phyloP scores from a whole-genome alignment of 2,329 filamentous ascomycete species.

The Colletotrichum eremochloae region DNA sequence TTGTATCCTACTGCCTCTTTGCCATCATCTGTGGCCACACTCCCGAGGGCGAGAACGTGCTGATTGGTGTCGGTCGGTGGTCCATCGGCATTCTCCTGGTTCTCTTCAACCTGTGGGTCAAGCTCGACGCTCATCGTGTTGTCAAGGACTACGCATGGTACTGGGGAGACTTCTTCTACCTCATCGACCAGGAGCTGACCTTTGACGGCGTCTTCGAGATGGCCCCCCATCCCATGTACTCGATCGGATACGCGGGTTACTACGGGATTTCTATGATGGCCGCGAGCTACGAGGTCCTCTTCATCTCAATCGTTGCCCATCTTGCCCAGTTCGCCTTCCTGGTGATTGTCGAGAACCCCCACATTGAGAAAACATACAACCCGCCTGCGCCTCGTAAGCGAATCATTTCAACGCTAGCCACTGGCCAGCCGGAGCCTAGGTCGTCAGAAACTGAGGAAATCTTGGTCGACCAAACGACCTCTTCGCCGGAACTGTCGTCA shows the following conservation, averaged over 20 bases:
- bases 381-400: constrained; percentile 81
- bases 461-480: constrained; percentile 42
- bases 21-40: constrained; percentile 87
- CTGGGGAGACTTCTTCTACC: constrained; percentile 99
- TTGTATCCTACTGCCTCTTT: constrained; percentile 96
- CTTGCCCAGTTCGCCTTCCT: constrained; percentile 95
- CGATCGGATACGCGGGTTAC: constrained; percentile 96
- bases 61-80: constrained; percentile 84
- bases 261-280: constrained; percentile 99
- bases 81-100: constrained; percentile 81
- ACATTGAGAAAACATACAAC: constrained; percentile 98
- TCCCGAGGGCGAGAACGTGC: constrained; percentile 77
- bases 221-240: constrained; percentile 99
- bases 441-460: constrained; percentile 39
- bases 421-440: constrained; percentile 44
- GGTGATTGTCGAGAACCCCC: constrained; percentile 91
- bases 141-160: constrained; percentile 99
- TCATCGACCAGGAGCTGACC: constrained; percentile 96
- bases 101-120: constrained; percentile 98
- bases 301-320: constrained; percentile 96
- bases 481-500: constrained; percentile 63
- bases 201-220: constrained; percentile 99
- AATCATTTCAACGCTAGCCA: constrained; percentile 50
- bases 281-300: constrained; percentile 95
- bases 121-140: constrained; percentile 95